A percentile compares a stretch with the other conserved stretches of the same genome.
These are phyloP conservation scores for Chimonanthus praecox DNA, from an alignment of 164 flowering plant genomes.

Conservation along the genomic window DNA sequence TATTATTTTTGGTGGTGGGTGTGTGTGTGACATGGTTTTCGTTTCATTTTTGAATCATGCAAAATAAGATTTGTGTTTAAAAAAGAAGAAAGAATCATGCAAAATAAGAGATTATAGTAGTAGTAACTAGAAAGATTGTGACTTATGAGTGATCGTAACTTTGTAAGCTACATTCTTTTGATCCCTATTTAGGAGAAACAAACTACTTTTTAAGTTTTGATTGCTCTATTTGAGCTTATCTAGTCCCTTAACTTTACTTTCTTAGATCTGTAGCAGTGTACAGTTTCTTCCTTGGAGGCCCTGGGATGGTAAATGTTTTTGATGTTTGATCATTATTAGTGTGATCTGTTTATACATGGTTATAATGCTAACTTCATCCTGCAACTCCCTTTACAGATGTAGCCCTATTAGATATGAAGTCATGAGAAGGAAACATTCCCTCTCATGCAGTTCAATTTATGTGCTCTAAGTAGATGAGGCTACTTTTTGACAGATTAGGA, in stretches of 20 bases:
- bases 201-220: not conserved
- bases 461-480: not conserved
- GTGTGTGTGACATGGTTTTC: too few relatives aligned
- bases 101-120: too few relatives aligned
- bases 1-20: too few relatives aligned
- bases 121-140: too few relatives aligned
- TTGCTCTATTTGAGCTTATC: not conserved
- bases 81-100: too few relatives aligned
- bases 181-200: not conserved
- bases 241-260: constrained; percentile 24
- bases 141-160: too few relatives aligned
- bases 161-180: not conserved
- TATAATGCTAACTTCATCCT: not conserved
- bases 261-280: constrained; percentile 87
- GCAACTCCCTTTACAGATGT: too few relatives aligned
- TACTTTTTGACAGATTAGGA: too few relatives aligned
- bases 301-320: constrained; percentile 75
- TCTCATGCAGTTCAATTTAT: not conserved
- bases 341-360: not conserved
- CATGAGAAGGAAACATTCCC: not conserved
- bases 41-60: too few relatives aligned
- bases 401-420: not conserved
- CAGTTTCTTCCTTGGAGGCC: constrained; percentile 95
- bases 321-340: not conserved
- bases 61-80: too few relatives aligned